Conservation (phyloP, 352 stramenopile genomes). For the Globisporangium iwayamae region DNA sequence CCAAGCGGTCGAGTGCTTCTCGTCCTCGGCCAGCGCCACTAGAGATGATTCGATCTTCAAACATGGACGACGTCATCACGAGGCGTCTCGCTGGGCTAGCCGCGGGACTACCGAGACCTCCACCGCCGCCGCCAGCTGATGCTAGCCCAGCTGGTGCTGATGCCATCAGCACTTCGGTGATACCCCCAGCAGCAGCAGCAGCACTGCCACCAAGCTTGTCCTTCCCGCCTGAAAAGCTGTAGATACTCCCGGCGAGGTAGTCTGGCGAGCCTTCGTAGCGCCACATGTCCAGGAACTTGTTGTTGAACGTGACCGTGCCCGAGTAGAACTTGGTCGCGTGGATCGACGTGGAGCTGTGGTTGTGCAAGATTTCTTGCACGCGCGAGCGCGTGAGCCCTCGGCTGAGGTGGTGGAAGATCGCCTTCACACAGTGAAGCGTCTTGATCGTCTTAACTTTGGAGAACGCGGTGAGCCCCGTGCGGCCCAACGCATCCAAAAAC, state of each 20-base stretch:
- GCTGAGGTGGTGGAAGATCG: conserved; percentile 72
- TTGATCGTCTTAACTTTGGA: conserved; percentile 38
- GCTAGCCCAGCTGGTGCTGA: neutral
- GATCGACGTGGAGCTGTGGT: conserved; percentile 59
- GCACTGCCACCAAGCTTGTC: conserved; percentile 9
- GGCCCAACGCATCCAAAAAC: conserved; percentile 61
- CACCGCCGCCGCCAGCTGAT: neutral
- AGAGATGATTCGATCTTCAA: conserved; percentile 40
- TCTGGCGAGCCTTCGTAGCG: conserved; percentile 72
- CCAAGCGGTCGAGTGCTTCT: conserved; percentile 52
- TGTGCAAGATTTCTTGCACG: conserved; percentile 64
- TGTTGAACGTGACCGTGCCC: conserved; percentile 70
- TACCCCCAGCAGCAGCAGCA: neutral
- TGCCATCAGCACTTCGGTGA: neutral
- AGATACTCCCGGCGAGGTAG: conserved; percentile 55
- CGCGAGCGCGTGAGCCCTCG: conserved; percentile 57
- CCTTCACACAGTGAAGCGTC: conserved; percentile 67
- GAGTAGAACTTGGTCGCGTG: conserved; percentile 72
- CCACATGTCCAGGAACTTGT: conserved; percentile 82
- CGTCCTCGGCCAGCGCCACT: conserved; percentile 43
- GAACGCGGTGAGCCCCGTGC: conserved; percentile 50
- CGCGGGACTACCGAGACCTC: conserved; percentile 2
- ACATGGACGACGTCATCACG: conserved; percentile 30
- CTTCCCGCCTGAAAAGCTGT: conserved; percentile 18
- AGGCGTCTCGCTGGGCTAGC: conserved; percentile 13